Base-by-base conservation (phyloP, 805 yeast genomes). In the Yamadazyma paraphyllophila region DNA sequence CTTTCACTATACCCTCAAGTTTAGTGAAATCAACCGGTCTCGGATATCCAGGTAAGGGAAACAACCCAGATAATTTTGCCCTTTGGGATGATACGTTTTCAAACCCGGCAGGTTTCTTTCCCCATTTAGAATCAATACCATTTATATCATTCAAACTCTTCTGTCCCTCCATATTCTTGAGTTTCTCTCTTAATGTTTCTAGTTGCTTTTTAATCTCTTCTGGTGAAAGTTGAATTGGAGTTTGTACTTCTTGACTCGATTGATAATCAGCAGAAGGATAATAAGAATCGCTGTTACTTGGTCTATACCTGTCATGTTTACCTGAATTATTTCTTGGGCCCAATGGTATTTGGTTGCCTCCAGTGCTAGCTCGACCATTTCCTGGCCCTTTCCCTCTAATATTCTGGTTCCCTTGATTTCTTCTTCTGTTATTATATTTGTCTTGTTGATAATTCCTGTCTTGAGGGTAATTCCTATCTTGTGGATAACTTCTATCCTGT, bases 1-100 rank as follows among this genome's bases (percentile, higher is more conserved):
- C 73, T 26, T 63, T 61, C 14, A 65, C 58, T 10, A 63, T 63
- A 4, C 76, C 69, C 41, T 66, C 73, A 30, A 69, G 55, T 46
- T 70, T 75, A 4, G 74, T 67, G 16, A 69, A 62, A 33, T 70
- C 61, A 42, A 70, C 72, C 7, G 74, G 74, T 49, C 74, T 55
- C 0, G 81, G 81, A 51, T 72, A 74, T 3, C 90, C 90, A 1
- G 94, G 92, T 13, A 78, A 68, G 2, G 91, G 88, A 56, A 88
- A 89, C 2, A 87, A 62, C 0, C 96, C 96, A 1, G 88, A 78
- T 13, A 85, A 66, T 56, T 88, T 89, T 5, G 94, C 96, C 48
- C 84, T 71, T 49, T 82, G 87, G 0, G 94, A 85, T 1, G 86
- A 76, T 1, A 85, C 81, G 6, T 78, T 76, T 56, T 87, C 94